A percentile compares a stretch with the other conserved stretches of the same genome.
These are phyloP conservation scores for Diutina pseudorugosa DNA, from an alignment of 1,139 yeast genomes.

Conservation along the genomic window DNA sequence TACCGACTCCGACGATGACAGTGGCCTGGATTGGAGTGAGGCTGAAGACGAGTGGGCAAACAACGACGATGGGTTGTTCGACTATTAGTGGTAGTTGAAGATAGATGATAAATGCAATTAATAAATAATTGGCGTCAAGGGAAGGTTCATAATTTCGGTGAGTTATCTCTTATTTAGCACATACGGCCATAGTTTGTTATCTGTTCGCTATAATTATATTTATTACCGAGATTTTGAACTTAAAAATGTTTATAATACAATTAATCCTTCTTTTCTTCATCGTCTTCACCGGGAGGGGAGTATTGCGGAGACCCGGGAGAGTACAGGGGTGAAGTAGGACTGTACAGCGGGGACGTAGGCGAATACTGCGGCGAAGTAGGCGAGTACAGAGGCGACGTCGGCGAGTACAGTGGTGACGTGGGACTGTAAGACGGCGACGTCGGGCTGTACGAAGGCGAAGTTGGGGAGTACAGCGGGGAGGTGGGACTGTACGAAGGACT, in stretches of 20 bases:
- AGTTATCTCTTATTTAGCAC: no score
- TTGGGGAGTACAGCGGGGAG: constrained; percentile 3
- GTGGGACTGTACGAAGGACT: constrained; percentile 4
- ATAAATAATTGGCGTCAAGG: no score
- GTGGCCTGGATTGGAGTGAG: constrained; percentile 7
- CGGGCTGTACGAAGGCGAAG: constrained; percentile 4
- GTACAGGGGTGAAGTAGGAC: constrained; percentile 1
- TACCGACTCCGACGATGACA: constrained; percentile 12
- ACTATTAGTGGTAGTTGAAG: constrained; percentile 5
- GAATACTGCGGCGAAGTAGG: constrained; percentile 2
- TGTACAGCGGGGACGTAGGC: constrained; percentile 4
- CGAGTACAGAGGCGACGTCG: constrained; percentile 3
- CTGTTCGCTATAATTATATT: not conserved
- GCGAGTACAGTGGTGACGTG: constrained; percentile 2
- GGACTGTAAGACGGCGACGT: constrained; percentile 4
- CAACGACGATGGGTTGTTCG: constrained; percentile 10
- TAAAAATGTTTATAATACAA: constrained; percentile 1
- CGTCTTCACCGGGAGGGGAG: constrained; percentile 1
- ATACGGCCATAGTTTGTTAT: no score
- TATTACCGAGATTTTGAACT: not conserved
- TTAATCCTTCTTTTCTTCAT: not conserved
- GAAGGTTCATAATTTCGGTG: no score
- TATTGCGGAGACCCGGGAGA: not conserved
- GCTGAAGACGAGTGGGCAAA: constrained; percentile 8
- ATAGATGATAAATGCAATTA: no score